Evolutionary conservation across 192 early-diverging fungal species (phyloP).

Genomic region (Backusella macrospora): DNA sequence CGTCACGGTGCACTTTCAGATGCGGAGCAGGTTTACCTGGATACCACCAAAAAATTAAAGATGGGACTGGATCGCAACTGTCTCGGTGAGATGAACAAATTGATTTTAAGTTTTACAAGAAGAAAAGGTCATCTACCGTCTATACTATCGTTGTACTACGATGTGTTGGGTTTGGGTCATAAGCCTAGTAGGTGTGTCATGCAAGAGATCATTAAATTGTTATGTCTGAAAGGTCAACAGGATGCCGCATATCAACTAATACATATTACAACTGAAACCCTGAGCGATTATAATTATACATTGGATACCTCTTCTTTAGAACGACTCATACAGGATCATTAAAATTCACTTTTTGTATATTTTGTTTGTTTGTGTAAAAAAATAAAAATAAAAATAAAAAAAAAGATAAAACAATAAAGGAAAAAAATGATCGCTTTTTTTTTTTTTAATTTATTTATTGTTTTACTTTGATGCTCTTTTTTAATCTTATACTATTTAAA

Average conservation of each 20-base stretch:
- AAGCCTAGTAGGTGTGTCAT: background rate
- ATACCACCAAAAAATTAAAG: background rate
- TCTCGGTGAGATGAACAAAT: background rate
- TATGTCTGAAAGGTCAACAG: background rate
- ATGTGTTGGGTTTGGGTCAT: background rate
- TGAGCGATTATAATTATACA: background rate
- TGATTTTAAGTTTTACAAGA: background rate
- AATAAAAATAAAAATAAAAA: background rate
- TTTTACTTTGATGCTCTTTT: no score
- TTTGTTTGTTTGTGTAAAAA: background rate
- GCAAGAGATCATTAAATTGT: background rate
- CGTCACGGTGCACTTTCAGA: background rate
- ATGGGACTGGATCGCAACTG: background rate
- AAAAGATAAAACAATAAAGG: background rate
- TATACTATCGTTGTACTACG: background rate
- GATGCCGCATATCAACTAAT: background rate
- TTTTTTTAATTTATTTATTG: no score
- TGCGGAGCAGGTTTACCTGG: conserved; percentile 17
- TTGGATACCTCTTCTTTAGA: background rate
- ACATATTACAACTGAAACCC: conserved; percentile 1
- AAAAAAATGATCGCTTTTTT: background rate
- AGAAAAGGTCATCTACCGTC: background rate
- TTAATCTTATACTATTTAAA: no score
- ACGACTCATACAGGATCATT: background rate
- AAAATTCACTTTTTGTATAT: background rate